Percentiles rank a stretch among this genome's conserved stretches.
phyloP scores from a whole-genome alignment of 2,329 filamentous ascomycete genomes.

The Sporothrix euskadiensis region DNA sequence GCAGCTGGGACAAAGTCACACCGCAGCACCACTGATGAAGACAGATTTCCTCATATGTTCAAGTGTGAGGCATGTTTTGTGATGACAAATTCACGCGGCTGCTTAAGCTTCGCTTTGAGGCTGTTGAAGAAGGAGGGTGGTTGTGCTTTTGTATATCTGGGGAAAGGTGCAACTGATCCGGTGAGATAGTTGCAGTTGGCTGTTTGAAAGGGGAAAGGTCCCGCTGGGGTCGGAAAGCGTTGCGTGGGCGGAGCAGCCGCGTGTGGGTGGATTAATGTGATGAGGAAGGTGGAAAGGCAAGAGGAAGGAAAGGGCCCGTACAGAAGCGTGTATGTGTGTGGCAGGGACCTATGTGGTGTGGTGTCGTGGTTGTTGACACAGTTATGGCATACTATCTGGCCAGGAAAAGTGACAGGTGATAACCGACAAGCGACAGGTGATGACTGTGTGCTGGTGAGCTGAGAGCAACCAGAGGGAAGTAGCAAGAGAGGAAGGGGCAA shows the following conservation, averaged over 20 bases:
- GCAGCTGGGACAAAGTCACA: not conserved
- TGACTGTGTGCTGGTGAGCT: not conserved
- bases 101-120: not conserved
- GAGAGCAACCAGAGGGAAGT: not conserved
- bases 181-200: not conserved
- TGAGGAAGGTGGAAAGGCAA: not conserved
- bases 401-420: slow-evolving; percentile 13
- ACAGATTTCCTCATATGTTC: not conserved
- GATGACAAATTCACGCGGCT: not conserved
- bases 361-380: not conserved
- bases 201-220: not conserved
- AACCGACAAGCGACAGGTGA: slow-evolving; percentile 4
- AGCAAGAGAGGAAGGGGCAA: not conserved
- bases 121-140: not conserved
- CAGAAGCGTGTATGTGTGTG: not conserved
- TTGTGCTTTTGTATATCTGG: not conserved
- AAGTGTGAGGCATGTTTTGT: not conserved
- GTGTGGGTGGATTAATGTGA: slow-evolving; percentile 21
- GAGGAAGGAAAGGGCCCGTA: not conserved
- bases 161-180: not conserved
- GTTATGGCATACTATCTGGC: not conserved
- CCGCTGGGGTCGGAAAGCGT: slow-evolving; percentile 5
- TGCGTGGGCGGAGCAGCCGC: not conserved
- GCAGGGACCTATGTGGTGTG: too few species aligned
- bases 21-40: not conserved